Percentiles rank a stretch among this genome's conserved stretches.
phyloP scores from a whole-genome alignment of 768 basidiomycete species.

The Boletellus sp. region DNA sequence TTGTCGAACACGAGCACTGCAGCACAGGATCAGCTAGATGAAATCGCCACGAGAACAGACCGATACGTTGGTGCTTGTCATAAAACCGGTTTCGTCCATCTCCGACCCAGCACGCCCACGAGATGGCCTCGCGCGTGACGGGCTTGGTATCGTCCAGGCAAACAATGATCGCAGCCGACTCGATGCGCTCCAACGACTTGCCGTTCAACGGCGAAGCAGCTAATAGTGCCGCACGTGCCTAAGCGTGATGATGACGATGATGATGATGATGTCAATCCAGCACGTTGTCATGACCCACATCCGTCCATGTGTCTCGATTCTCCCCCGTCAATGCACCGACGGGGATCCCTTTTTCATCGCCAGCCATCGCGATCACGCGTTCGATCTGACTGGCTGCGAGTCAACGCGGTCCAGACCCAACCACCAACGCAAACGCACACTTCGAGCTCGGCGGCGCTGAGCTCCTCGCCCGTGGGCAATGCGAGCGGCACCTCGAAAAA shows the following conservation, averaged over 20 bases:
- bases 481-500: conserved; percentile 81
- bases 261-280: not conserved
- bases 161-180: conserved; percentile 85
- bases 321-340: conserved; percentile 86
- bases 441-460: conserved; percentile 82
- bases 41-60: not conserved
- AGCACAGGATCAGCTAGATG: conserved; percentile 2
- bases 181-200: conserved; percentile 69
- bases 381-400: conserved; percentile 53
- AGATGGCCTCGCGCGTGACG: conserved; percentile 74
- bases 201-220: conserved; percentile 64
- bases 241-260: not conserved
- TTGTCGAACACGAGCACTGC: conserved; percentile 92
- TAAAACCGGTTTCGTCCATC: conserved; percentile 90
- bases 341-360: conserved; percentile 41
- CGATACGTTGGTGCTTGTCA: conserved; percentile 91
- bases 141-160: conserved; percentile 83
- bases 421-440: conserved; percentile 35
- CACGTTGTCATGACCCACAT: conserved; percentile 55
- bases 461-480: conserved; percentile 58
- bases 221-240: conserved; percentile 62
- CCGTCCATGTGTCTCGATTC: conserved; percentile 87
- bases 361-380: conserved; percentile 63
- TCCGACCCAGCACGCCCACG: conserved; percentile 84
- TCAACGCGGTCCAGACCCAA: not conserved